These are phyloP conservation scores for Candida boidinii DNA, from an alignment of 805 yeast species.

Conservation along the genomic window DNA sequence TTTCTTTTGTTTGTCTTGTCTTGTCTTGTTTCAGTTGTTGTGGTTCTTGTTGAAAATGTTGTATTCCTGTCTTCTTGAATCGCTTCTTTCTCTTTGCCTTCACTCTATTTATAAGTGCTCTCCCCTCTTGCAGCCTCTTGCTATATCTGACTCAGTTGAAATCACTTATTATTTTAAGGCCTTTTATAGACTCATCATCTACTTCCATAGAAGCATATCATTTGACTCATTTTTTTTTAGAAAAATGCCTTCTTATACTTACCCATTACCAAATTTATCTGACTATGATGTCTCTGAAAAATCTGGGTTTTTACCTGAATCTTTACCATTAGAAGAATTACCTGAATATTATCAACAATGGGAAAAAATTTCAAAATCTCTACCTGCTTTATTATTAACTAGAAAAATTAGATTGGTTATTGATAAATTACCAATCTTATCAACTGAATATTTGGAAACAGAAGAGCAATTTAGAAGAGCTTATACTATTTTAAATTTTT, in stretches of 20 bases:
- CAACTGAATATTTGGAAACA: slow-evolving; percentile 33
- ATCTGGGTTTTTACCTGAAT: slow-evolving; percentile 75
- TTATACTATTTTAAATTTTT: slow-evolving; percentile 66
- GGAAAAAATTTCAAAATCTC: slow-evolving; percentile 58
- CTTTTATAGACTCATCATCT: too few relatives aligned
- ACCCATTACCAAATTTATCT: slow-evolving; percentile 38
- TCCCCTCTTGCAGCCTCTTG: too few relatives aligned
- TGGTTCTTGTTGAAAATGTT: too few relatives aligned
- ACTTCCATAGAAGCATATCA: too few relatives aligned
- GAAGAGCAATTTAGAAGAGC: slow-evolving; percentile 67
- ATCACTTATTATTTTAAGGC: too few relatives aligned
- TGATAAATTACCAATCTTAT: slow-evolving; percentile 54
- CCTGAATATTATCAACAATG: slow-evolving; percentile 62
- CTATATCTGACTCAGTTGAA: too few relatives aligned
- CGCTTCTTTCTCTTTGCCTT: too few relatives aligned
- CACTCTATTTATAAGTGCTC: too few relatives aligned
- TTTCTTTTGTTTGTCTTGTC: too few relatives aligned
- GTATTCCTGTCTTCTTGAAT: too few relatives aligned
- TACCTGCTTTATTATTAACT: slow-evolving; percentile 70
- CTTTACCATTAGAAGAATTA: slow-evolving; percentile 51
- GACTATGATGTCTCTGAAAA: slow-evolving; percentile 63
- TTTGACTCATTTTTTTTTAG: too few relatives aligned
- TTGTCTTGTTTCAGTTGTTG: too few relatives aligned
- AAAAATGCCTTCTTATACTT: slow-evolving; percentile 21
- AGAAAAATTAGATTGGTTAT: slow-evolving; percentile 51